Evolutionary conservation across 1,284 basidiomycete genomes (phyloP), one percentile per base, ranked within the genome.

Genomic region (Irpex sp.): DNA sequence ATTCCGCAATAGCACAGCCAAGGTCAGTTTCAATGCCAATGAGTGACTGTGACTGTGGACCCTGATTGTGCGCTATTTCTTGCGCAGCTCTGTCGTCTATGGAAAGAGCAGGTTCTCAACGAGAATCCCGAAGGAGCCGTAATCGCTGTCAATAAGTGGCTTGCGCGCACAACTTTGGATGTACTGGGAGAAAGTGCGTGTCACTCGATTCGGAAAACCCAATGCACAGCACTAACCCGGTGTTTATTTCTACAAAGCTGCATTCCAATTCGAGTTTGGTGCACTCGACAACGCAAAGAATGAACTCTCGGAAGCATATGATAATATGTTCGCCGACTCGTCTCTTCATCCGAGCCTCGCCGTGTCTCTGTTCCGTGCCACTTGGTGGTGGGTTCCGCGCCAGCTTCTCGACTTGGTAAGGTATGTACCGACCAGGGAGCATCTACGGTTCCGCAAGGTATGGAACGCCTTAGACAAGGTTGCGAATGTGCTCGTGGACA

Each of bases 261-360:
- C 61, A 1, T 77, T 77, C 44, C 67, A 70, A 47, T 72, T 71
- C 63, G 68, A 72, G 7, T 75, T 75, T 48, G 69, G 70, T 11
- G 68, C 73, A 0, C 64, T 77, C 0, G 67, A 76, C 40, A 62
- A 70, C 17, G 59, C 67, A 5, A 56, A 69, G 15, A 73, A 68
- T 37, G 67, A 71, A 6, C 57, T 77, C 1, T 59, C 65, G 8
- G 60, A 69, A 5, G 68, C 68, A 6, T 72, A 74, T 38, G 66
- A 73, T 11, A 69, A 72, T 57, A 59, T 77, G 36, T 74, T 77
- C 9, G 13, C 26, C 26, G 54, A 56, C 26, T 56, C 54, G 54
- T 9, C 9, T 9, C 54, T 56, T 34, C 34, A 56, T 19, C 57
- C 57, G n/a, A 26, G 56, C 37, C 9, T 11, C 15, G 40, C 6